A percentile compares a stretch with the other conserved stretches of the same genome.
These are phyloP conservation scores for Alternaria conjuncta DNA, from an alignment of 2,329 filamentous ascomycete genomes.

Conservation along the genomic window DNA sequence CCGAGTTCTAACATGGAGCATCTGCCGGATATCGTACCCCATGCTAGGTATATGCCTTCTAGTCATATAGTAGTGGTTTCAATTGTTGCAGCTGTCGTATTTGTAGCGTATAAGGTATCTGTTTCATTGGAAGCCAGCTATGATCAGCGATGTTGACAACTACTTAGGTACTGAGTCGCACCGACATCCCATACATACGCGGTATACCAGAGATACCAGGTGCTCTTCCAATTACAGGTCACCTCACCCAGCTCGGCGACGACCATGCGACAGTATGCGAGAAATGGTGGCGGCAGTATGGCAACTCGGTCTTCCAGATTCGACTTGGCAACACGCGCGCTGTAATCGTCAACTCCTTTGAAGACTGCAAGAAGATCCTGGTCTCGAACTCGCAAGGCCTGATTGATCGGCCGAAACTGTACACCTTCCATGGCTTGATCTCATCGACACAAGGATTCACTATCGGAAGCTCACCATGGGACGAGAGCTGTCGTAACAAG, in stretches of 20 bases:
- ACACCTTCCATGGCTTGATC: conserved; percentile 63
- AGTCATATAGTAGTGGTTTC: neutral
- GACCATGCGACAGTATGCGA: conserved; percentile 62
- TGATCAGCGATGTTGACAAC: neutral
- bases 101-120: conserved; percentile 10
- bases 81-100: neutral
- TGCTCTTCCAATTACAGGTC: conserved; percentile 58
- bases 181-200: conserved; percentile 58
- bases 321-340: conserved; percentile 60
- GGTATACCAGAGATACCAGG: conserved; percentile 60
- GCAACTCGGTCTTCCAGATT: conserved; percentile 59
- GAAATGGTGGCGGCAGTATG: conserved; percentile 58
- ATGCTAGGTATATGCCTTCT: neutral
- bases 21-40: conserved; percentile 1
- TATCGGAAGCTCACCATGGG: conserved; percentile 62
- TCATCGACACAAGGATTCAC: conserved; percentile 59
- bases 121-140: too few relatives aligned
- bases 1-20: neutral
- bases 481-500: conserved; percentile 61
- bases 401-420: conserved; percentile 59
- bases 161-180: conserved; percentile 38
- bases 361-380: conserved; percentile 60
- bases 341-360: conserved; percentile 61
- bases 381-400: conserved; percentile 58
- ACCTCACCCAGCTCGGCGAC: conserved; percentile 59